phyloP scores from a whole-genome alignment of 352 stramenopile genomes.

The Pythium phragmiticola region DNA sequence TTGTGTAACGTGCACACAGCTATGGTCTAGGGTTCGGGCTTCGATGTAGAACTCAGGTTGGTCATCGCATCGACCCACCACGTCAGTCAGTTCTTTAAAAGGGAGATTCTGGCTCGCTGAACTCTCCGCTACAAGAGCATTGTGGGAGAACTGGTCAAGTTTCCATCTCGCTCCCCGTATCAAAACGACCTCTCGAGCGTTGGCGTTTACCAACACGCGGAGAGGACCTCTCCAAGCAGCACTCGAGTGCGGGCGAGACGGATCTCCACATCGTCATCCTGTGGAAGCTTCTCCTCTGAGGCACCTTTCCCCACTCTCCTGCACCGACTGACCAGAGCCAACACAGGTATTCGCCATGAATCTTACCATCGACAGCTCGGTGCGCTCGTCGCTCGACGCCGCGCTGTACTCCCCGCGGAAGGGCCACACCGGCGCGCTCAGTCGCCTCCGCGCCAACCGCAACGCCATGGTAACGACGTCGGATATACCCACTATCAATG shows the following conservation, averaged over 20 bases:
- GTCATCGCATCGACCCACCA: background rate
- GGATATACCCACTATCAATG: no score
- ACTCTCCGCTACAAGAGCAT: conserved; percentile 4
- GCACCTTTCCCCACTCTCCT: background rate
- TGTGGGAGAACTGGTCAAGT: conserved; percentile 4
- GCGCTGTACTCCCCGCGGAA: conserved; percentile 32
- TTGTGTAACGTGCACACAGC: no score
- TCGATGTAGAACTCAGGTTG: background rate
- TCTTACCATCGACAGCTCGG: conserved; percentile 20
- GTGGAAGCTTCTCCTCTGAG: background rate
- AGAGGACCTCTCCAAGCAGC: background rate
- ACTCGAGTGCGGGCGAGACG: background rate
- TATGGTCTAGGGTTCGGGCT: background rate
- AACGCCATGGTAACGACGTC: conserved; percentile 25
- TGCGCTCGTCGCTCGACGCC: conserved; percentile 21
- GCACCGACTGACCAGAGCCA: background rate
- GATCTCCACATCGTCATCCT: background rate
- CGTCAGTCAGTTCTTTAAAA: conserved; percentile 21
- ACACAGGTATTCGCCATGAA: conserved; percentile 8
- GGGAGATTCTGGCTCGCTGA: conserved; percentile 8
- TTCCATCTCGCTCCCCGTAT: background rate
- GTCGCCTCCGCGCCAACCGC: conserved; percentile 29
- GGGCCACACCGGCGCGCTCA: conserved; percentile 27
- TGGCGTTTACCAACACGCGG: background rate
- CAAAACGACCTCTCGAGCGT: conserved; percentile 12